phyloP scores from a whole-genome alignment of 2,329 filamentous ascomycete species.

The Aureobasidium sp. region DNA sequence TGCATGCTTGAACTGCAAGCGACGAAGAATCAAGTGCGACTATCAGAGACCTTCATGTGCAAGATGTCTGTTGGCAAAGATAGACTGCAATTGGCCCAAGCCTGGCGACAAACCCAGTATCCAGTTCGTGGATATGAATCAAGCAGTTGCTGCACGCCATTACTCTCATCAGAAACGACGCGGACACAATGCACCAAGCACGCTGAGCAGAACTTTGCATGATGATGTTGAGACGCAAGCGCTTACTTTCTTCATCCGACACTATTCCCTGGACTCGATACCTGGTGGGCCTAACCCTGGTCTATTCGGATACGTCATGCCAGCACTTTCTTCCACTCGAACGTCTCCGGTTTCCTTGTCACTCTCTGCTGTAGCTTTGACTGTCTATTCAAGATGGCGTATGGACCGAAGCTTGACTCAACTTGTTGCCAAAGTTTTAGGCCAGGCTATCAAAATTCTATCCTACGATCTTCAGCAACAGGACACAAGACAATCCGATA shows the following conservation, averaged over 20 bases:
- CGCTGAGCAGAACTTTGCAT: not conserved
- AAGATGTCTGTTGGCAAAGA: not conserved
- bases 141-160: not conserved
- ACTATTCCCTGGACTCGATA: not conserved
- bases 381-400: not conserved
- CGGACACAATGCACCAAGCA: not conserved
- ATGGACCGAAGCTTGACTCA: not conserved
- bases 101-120: not conserved
- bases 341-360: not conserved
- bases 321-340: not conserved
- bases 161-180: not conserved
- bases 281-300: not conserved
- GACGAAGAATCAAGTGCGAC: not conserved
- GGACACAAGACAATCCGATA: not conserved
- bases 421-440: not conserved
- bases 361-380: not conserved
- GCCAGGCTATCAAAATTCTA: not conserved
- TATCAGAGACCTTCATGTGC: not conserved
- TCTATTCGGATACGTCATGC: not conserved
- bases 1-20: conserved; percentile 3
- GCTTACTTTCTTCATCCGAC: not conserved
- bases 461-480: not conserved
- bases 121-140: not conserved
- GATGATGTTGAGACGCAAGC: conserved; percentile 2
- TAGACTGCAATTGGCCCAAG: not conserved